phyloP scores from a whole-genome alignment of 495 filamentous ascomycete genomes.

The Neurospora sp. region DNA sequence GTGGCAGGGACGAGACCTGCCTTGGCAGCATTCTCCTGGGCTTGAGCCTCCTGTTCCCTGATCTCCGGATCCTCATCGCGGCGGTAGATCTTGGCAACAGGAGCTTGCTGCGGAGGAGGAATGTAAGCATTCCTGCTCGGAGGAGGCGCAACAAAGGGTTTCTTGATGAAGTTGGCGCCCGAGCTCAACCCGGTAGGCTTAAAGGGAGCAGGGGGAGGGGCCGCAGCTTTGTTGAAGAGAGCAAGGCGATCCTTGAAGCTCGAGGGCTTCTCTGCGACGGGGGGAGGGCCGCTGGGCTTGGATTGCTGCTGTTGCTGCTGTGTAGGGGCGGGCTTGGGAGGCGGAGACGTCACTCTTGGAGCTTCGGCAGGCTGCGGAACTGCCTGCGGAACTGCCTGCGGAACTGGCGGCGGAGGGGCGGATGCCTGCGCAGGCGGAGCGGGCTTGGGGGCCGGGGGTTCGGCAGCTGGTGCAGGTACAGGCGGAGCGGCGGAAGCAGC shows the following conservation, averaged over 20 bases:
- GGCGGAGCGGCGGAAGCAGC: conserved; percentile 19
- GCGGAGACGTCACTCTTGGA: conserved; percentile 16
- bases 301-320: conserved; percentile 7
- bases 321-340: conserved; percentile 40
- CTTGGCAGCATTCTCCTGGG: conserved; percentile 45
- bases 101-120: conserved; percentile 52
- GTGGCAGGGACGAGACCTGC: conserved; percentile 44
- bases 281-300: conserved; percentile 45
- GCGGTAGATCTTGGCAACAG: conserved; percentile 66
- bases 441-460: conserved; percentile 28
- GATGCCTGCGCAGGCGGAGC: conserved; percentile 29
- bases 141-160: conserved; percentile 94
- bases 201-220: conserved; percentile 76
- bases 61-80: conserved; percentile 86
- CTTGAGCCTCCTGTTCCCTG: conserved; percentile 50
- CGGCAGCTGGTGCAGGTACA: conserved; percentile 16
- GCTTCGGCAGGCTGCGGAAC: conserved; percentile 20
- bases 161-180: conserved; percentile 74
- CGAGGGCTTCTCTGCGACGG: conserved; percentile 71
- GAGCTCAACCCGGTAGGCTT: conserved; percentile 60
- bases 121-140: conserved; percentile 90
- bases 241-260: conserved; percentile 94
- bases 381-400: conserved; percentile 21
- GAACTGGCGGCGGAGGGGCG: conserved; percentile 27
- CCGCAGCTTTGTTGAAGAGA: conserved; percentile 86